Percentiles rank a stretch among this genome's conserved stretches.
Evolutionary conservation across 495 filamentous ascomycete genomes (phyloP).

Genomic region (Neurospora sp.): DNA sequence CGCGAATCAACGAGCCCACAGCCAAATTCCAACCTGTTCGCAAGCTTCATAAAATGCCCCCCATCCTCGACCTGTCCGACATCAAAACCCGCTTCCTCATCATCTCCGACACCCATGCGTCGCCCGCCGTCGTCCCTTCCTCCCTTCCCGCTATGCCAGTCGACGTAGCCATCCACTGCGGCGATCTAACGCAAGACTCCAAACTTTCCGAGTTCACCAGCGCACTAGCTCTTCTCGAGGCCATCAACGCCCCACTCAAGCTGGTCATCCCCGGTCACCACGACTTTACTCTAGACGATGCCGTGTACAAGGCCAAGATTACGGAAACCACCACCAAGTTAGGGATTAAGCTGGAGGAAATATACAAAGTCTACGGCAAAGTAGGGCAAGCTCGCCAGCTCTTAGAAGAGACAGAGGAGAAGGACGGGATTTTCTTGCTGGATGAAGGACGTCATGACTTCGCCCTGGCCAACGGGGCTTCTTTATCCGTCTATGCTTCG

Average conservation of each 20-base stretch:
- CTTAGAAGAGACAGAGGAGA: background rate
- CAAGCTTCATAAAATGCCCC: constrained; percentile 9
- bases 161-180: constrained; percentile 58
- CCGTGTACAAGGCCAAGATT: background rate
- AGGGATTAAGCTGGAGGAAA: background rate
- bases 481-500: constrained; percentile 55
- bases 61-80: background rate
- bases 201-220: constrained; percentile 38
- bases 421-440: background rate
- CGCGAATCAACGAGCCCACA: background rate
- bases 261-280: constrained; percentile 69
- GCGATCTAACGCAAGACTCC: constrained; percentile 56
- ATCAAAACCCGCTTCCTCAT: constrained; percentile 35
- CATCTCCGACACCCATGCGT: constrained; percentile 50
- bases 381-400: background rate
- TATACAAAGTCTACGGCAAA: background rate
- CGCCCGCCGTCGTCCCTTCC: background rate
- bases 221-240: constrained; percentile 41
- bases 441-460: constrained; percentile 22
- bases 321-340: background rate
- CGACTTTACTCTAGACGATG: constrained; percentile 54
- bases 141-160: constrained; percentile 11
- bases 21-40: background rate
- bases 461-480: constrained; percentile 44
- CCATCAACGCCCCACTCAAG: constrained; percentile 50